A percentile compares a stretch with the other conserved stretches of the same genome.
phyloP scores from a whole-genome alignment of 768 basidiomycete genomes.

The Kwoniella bestiolae region DNA sequence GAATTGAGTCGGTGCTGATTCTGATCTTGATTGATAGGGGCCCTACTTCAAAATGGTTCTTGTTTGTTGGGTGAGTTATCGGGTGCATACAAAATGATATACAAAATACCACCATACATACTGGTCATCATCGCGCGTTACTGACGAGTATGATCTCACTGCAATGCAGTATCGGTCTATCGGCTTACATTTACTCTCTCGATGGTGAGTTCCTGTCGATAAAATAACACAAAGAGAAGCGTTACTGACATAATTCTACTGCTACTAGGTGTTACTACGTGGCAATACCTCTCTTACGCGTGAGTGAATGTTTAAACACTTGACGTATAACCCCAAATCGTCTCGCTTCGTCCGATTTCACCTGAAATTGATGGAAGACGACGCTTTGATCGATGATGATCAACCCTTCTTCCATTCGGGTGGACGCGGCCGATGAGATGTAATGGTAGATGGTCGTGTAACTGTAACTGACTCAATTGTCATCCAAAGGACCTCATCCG shows the following conservation, averaged over 20 bases:
- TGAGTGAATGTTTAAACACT: constrained; percentile 54
- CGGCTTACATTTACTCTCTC: constrained; percentile 77
- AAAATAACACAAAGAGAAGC: background rate
- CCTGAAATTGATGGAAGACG: background rate
- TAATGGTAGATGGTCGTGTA: background rate
- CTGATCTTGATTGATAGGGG: constrained; percentile 49
- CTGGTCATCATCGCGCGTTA: background rate
- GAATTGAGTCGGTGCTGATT: background rate
- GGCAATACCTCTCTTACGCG: constrained; percentile 67
- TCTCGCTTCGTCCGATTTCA: background rate
- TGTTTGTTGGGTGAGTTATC: constrained; percentile 65
- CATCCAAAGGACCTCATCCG: constrained; percentile 55
- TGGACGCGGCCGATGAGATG: background rate
- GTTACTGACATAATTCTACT: background rate
- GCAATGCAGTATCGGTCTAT: constrained; percentile 63
- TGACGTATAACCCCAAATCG: background rate
- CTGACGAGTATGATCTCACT: background rate
- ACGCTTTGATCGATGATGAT: background rate
- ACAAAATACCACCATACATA: background rate
- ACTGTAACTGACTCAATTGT: background rate
- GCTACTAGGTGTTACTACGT: constrained; percentile 65
- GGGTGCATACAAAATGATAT: background rate
- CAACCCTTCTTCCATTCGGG: background rate
- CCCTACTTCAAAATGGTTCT: constrained; percentile 65
- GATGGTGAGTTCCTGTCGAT: constrained; percentile 58